Evolutionary conservation across 148 eudicot species (phyloP).

Genomic region (Drosera capensis): DNA sequence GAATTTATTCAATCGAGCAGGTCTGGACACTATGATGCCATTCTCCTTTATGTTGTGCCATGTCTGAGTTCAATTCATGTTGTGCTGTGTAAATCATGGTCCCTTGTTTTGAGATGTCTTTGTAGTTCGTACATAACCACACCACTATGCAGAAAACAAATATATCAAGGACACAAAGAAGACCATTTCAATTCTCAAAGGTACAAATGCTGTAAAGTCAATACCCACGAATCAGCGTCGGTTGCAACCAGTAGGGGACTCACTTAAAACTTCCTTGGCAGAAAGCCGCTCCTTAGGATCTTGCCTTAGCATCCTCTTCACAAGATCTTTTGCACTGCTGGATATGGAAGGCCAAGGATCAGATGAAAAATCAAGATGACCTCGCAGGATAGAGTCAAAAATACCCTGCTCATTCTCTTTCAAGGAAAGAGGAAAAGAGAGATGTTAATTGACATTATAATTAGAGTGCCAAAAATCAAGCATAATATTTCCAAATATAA

Average conservation of each 20-base stretch:
- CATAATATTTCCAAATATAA: too few relatives aligned
- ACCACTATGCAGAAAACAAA: too few relatives aligned
- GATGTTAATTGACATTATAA: neutral
- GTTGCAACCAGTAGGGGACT: conserved; percentile 10
- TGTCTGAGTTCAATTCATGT: too few relatives aligned
- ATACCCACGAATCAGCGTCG: neutral
- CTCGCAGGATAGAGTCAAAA: conserved; percentile 68
- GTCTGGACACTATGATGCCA: too few relatives aligned
- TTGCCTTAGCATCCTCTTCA: conserved; percentile 71
- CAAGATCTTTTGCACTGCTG: conserved; percentile 85
- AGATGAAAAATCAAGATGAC: conserved; percentile 74
- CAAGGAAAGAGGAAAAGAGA: conserved; percentile 11
- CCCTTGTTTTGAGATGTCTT: too few relatives aligned
- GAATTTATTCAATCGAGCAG: too few relatives aligned
- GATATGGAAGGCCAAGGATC: conserved; percentile 97
- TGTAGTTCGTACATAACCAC: too few relatives aligned
- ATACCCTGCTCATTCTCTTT: conserved; percentile 90
- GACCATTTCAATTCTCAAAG: neutral
- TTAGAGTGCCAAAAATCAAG: too few relatives aligned
- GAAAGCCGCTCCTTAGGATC: conserved; percentile 86
- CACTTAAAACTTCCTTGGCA: conserved; percentile 76
- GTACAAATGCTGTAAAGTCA: neutral
- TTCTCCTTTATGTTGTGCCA: too few relatives aligned
- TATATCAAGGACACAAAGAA: too few relatives aligned
- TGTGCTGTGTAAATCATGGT: too few relatives aligned